phyloP scores from a whole-genome alignment of 768 basidiomycete species.

The Dentipellis sp. region DNA sequence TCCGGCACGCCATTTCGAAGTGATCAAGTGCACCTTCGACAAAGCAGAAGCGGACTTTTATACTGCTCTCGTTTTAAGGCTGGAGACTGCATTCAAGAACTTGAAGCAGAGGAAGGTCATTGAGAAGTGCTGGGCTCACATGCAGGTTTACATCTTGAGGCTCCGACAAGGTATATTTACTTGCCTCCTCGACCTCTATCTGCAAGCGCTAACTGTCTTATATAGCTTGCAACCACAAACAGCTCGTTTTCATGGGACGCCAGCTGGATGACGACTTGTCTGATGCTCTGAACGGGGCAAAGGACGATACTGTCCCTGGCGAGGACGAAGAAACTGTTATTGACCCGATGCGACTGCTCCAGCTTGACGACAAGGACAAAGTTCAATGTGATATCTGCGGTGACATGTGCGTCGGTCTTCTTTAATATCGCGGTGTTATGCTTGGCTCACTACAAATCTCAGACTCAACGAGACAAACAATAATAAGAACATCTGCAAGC shows the following conservation, averaged over 20 bases:
- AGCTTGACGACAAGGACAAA: constrained; percentile 46
- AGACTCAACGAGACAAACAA: no score
- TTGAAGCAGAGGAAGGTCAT: not conserved
- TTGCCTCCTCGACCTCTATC: not conserved
- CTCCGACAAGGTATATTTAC: not conserved
- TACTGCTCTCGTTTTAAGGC: not conserved
- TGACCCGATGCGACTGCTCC: no score
- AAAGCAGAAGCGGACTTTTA: not conserved
- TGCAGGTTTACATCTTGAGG: not conserved
- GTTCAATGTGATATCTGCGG: not conserved
- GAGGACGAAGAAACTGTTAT: no score
- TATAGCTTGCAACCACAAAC: constrained; percentile 82
- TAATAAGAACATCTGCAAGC: no score
- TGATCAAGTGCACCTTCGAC: constrained; percentile 45
- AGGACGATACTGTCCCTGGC: no score
- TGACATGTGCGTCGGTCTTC: no score
- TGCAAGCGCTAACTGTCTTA: not conserved
- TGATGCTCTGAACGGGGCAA: no score
- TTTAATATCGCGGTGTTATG: no score
- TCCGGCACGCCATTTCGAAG: constrained; percentile 57
- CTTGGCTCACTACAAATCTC: no score
- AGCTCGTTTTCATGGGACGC: constrained; percentile 67
- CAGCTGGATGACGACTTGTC: no score
- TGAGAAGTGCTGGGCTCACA: not conserved
- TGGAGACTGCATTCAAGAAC: not conserved